Evolutionary conservation across 2,329 filamentous ascomycete genomes (phyloP), one percentile per base, ranked within the genome.

Genomic region (Talaromyces albobiverticillius): DNA sequence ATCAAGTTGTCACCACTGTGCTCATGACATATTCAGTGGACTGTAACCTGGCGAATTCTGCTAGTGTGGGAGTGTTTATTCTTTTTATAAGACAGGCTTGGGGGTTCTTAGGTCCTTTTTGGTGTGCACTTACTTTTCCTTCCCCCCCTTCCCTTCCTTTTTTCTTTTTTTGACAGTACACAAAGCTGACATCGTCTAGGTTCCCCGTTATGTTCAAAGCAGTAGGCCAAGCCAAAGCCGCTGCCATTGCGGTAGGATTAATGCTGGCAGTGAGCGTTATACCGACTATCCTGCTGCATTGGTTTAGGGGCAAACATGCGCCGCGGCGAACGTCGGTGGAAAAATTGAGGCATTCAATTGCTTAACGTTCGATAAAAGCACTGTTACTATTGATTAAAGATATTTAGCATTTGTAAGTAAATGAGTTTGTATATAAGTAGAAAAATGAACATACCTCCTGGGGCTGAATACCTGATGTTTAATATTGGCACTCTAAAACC

Each of bases 1-100:
- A 84, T 57, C 83, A 85, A 67, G 78, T 86, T 26, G 76, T 85
- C 7, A 85, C 83, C 1, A 85, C 83, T 0, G 78, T 85, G 0
- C 61, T 84, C 49, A 79, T 83, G 29, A 86, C 82, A 0, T 86
- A 50, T 42, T 34, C 47, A 20, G 34, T 50, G 14, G 47, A 50
- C 16, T 32, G 16, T 26, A 50, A 50, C n/a, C 2, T 20, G 13
- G 29, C 14, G 1, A 20, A 50, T 82, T 32, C 71, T 82, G 22
- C 66, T 59, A 1, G 16, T 26, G 47, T 50, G 7, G 47, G 47
- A 2, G 47, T 50, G 23, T 26, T 41, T 25, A 42, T 50, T 4
- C 25, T 25, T 18, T 50, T 50, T 22, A 16, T 50, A 3, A 38
- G 47, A n/a, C 47, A 41, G 25, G 64, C 59, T 1, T 69, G 67